Base-by-base conservation (phyloP, 495 filamentous ascomycete genomes). In the Evernia prunastri region DNA sequence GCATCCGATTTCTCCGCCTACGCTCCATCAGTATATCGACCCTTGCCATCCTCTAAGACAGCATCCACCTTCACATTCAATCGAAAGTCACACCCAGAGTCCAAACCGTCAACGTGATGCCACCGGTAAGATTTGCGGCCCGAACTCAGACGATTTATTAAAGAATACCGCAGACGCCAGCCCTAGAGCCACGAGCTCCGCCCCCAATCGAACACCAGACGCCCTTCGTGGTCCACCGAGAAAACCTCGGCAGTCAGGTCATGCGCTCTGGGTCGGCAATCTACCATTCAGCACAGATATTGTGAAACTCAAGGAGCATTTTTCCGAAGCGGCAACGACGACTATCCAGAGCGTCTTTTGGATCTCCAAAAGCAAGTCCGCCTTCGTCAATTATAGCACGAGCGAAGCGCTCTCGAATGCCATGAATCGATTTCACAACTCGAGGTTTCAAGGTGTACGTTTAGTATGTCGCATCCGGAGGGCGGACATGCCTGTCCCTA, bases 281-380 rank as follows among this genome's bases (percentile, higher is more conserved):
- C 80, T 98, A 0, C 92, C 93, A 10, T 88, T 90, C 0, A 86
- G 87, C 49, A 86, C 91, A 15, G 86, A 82, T 42, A 80, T 98
- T 39, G 82, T 88, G 63, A 88, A 85, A 63, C 78, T 98, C 23
- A 96, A 96, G 63, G 87, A 95, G 66, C 88, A 97, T 71, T 96
- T 96, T 61, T 96, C 91, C 40, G 85, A 82, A 63, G 91, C 92
- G 63, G 86, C 89, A 0, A 86, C 81, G 1, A 75, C 79, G 53
- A 89, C 91, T 23, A 84, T 98, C 45, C 89, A 96, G 73, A 96
- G 91, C 47, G 81, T 97, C 25, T 96, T 96, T 67, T 78, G 97
- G 31, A 98, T 98, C 37, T 94, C 94, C 6, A 97, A 96, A 72
- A 97, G 91, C 74, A 96, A 96, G 70, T 97, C 94, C 71, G 94